Base-by-base conservation (phyloP, 139 green algal genomes). In the Micractinium conductrix region DNA sequence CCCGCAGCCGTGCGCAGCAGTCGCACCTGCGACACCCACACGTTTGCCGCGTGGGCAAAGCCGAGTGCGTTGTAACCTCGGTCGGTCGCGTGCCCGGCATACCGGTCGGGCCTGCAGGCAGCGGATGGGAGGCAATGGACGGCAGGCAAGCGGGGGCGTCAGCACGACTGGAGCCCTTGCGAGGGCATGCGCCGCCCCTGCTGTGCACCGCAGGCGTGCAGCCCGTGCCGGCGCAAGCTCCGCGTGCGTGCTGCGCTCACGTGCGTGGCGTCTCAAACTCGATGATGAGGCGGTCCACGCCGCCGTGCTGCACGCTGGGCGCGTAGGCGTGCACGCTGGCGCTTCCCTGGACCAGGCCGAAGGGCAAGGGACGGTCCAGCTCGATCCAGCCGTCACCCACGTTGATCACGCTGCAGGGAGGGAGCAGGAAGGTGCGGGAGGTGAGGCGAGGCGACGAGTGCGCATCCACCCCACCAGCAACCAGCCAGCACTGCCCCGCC, bases 361-460 rank as follows among this genome's bases (percentile, higher is more conserved):
- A 82, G 26, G 76, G 76, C 55, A 82, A 28, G 5, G 44, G 26
- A 14, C 76, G 28, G 58, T 82, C 76, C 35, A 82, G 55, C 76
- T 82, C 37, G 28, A 82, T 73, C 76, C 76, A 82, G 76, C 63
- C 63, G 12, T n/a, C 42, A 21, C 76, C 76, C 76, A 82, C 76
- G 3, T 58, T 35, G 17, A 42, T 38, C 76, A 82, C 76, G 26
- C 76, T 82, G 76, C 37, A 33, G 30, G 35, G 43, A n/a, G 14
- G 48, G 48, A 21, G 53, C 53, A 17, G 67, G 35, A 37, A 53
- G 43, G 16, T 62, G 69, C 35, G 42, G 48, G 12, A 58, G 14
- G 48, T 14, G 14, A 58, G 48, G 48, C 48, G 48, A 10, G n/a
- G n/a, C n/a, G n/a, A n/a, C n/a, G n/a, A n/a, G n/a, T n/a, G n/a